Conservation (phyloP, 805 yeast species). For the Myxozyma nipponensis region DNA sequence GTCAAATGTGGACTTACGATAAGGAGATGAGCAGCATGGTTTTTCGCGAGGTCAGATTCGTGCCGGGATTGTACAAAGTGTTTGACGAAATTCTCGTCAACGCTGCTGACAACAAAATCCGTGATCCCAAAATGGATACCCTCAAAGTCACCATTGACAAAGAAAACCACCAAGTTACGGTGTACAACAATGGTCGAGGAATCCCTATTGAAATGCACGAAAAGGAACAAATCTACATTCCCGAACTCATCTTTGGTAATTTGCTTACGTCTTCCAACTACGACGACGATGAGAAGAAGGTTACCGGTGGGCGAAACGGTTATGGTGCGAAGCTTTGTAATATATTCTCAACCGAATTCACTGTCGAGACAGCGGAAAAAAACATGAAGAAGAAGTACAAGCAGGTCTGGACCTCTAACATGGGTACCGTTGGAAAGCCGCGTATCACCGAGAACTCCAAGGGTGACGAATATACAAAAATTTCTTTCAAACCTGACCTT, state of each 20-base stretch:
- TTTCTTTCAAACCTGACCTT: conserved; percentile 85
- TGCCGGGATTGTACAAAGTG: conserved; percentile 93
- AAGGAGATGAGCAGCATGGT: conserved; percentile 58
- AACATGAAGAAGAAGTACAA: conserved; percentile 56
- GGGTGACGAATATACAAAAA: conserved; percentile 72
- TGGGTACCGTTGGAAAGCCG: conserved; percentile 75
- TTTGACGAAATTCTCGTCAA: conserved; percentile 96
- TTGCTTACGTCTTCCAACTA: conserved; percentile 92
- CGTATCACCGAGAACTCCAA: conserved; percentile 55
- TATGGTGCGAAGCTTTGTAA: conserved; percentile 97
- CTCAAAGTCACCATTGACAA: conserved; percentile 78
- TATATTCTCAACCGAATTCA: conserved; percentile 85
- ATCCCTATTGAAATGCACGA: conserved; percentile 90
- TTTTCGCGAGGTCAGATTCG: conserved; percentile 61
- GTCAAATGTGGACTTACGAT: conserved; percentile 83
- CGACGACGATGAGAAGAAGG: conserved; percentile 92
- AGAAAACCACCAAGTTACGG: conserved; percentile 69
- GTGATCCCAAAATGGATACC: conserved; percentile 86
- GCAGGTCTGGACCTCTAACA: conserved; percentile 85
- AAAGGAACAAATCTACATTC: conserved; percentile 88
- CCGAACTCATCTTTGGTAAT: conserved; percentile 94
- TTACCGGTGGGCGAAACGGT: conserved; percentile 98
- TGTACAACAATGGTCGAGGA: conserved; percentile 91
- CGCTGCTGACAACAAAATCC: conserved; percentile 97
- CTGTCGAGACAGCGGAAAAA: conserved; percentile 83